Percentiles rank a stretch among this genome's conserved stretches.
Conservation (phyloP, 768 basidiomycete species). For the Mycena belliarum region DNA sequence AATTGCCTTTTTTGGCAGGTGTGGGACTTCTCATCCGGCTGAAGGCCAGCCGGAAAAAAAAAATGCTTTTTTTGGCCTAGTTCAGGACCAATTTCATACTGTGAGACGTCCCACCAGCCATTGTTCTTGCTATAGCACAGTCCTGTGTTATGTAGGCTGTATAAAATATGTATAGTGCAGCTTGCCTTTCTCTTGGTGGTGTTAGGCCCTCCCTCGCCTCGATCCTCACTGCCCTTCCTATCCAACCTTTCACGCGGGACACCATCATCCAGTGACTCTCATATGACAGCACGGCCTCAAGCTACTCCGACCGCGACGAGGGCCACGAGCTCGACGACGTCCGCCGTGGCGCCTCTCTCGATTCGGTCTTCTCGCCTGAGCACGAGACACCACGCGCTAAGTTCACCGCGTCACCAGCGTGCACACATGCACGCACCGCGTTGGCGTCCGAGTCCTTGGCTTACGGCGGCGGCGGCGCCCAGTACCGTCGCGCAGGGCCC, state of each 20-base stretch:
- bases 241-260: slow-evolving; percentile 54
- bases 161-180: too few relatives aligned
- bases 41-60: too few relatives aligned
- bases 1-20: too few relatives aligned
- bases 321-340: slow-evolving; percentile 49
- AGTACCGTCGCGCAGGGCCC: slow-evolving; percentile 18
- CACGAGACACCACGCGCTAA: slow-evolving; percentile 9
- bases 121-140: too few relatives aligned
- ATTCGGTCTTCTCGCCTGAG: slow-evolving; percentile 27
- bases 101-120: too few relatives aligned
- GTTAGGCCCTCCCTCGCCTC: slow-evolving; percentile 42
- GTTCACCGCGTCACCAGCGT: neutral
- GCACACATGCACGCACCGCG: slow-evolving; percentile 13
- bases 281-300: slow-evolving; percentile 46
- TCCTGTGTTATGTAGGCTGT: too few relatives aligned
- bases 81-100: too few relatives aligned
- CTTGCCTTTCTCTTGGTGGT: too few relatives aligned
- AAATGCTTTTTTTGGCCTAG: too few relatives aligned
- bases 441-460: slow-evolving; percentile 15
- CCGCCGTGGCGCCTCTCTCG: slow-evolving; percentile 25
- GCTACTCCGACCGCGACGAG: slow-evolving; percentile 37
- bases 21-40: too few relatives aligned
- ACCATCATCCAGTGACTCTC: slow-evolving; percentile 57
- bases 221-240: slow-evolving; percentile 48
- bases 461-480: slow-evolving; percentile 10